phyloP scores from a whole-genome alignment of 2,329 filamentous ascomycete species.

The Aspergillus ibericus region DNA sequence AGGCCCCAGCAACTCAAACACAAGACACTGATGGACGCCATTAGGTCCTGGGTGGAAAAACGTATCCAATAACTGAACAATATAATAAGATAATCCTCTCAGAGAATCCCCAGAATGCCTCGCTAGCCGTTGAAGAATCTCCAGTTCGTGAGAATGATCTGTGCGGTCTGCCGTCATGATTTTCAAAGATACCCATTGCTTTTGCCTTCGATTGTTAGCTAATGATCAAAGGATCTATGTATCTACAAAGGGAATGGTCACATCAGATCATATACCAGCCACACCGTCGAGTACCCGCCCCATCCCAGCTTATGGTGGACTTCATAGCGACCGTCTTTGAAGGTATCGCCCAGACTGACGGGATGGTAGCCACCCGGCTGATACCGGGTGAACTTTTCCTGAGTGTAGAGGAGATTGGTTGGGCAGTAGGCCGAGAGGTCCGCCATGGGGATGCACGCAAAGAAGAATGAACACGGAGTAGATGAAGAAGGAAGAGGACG shows the following conservation, averaged over 20 bases:
- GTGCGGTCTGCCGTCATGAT: conserved; percentile 28
- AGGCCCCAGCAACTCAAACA: conserved; percentile 36
- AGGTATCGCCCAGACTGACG: conserved; percentile 43
- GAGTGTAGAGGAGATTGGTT: conserved; percentile 27
- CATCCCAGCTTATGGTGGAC: conserved; percentile 49
- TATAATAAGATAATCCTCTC: conserved; percentile 21
- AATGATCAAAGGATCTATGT: no score
- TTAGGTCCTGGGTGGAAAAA: conserved; percentile 36
- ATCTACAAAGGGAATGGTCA: conserved; percentile 8
- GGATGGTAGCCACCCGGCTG: conserved; percentile 47
- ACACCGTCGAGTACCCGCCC: conserved; percentile 49
- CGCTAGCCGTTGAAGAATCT: conserved; percentile 17
- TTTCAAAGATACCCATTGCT: conserved; percentile 36
- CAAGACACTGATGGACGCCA: conserved; percentile 35
- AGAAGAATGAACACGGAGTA: no score
- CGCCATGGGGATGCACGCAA: background rate
- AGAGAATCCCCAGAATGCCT: conserved; percentile 11
- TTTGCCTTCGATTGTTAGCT: conserved; percentile 11
- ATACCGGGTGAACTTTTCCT: conserved; percentile 33
- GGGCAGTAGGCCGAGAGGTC: conserved; percentile 22
- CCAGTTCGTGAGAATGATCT: conserved; percentile 22
- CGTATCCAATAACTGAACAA: conserved; percentile 32
- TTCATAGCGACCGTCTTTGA: conserved; percentile 44
- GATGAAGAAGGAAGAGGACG: background rate
- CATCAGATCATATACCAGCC: conserved; percentile 42